Evolutionary conservation across 345 rosid species (phyloP).

Genomic region (Acer campestre): DNA sequence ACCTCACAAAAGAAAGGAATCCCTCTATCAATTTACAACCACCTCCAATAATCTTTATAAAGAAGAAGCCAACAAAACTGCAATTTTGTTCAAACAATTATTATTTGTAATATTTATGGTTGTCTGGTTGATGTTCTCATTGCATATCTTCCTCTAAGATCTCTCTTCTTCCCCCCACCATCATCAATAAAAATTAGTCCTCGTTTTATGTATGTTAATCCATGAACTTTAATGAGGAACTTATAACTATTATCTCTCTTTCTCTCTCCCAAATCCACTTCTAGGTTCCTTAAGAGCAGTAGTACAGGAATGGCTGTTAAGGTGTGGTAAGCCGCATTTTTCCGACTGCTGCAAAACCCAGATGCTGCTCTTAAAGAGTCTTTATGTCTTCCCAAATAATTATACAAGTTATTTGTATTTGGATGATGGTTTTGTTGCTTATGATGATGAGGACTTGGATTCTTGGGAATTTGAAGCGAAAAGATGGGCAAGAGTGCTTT

Average conservation of each 20-base stretch:
- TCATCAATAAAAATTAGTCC: background rate
- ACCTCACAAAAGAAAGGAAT: too few relatives aligned
- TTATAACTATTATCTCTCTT: background rate
- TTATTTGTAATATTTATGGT: background rate
- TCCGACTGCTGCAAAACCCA: slow-evolving; percentile 24
- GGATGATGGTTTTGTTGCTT: slow-evolving; percentile 37
- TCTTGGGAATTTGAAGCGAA: slow-evolving; percentile 84
- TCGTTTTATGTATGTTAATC: background rate
- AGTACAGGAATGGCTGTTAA: slow-evolving; percentile 70
- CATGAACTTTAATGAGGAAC: background rate
- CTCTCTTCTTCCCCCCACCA: background rate
- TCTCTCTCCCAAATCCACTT: slow-evolving; percentile 6
- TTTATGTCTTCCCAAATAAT: slow-evolving; percentile 56
- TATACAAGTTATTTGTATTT: slow-evolving; percentile 39
- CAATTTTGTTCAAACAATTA: too few relatives aligned
- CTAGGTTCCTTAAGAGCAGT: slow-evolving; percentile 54
- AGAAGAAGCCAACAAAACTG: background rate
- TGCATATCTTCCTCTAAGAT: background rate
- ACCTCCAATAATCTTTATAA: background rate
- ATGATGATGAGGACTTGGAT: slow-evolving; percentile 84
- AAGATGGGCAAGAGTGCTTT: slow-evolving; percentile 80
- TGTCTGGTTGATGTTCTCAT: background rate
- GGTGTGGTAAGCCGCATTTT: slow-evolving; percentile 32
- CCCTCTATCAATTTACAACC: background rate
- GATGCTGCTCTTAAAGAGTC: slow-evolving; percentile 48